Conservation (phyloP, 495 filamentous ascomycete genomes). For the Penicillium canariense region DNA sequence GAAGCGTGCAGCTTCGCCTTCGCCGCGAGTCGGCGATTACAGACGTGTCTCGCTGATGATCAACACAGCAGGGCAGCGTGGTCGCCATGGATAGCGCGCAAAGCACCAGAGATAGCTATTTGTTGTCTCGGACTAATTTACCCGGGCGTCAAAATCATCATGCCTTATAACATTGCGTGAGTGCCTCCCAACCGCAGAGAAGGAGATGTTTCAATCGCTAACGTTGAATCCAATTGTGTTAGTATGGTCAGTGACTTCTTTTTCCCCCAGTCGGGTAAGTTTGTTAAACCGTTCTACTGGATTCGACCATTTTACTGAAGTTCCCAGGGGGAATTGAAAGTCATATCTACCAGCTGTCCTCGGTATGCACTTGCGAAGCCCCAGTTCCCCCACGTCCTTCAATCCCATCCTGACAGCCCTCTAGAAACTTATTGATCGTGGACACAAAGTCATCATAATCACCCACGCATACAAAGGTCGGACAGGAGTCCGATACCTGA, state of each 20-base stretch:
- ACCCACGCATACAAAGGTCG: constrained; percentile 94
- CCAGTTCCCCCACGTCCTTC: not conserved
- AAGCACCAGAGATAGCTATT: not conserved
- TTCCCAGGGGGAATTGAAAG: constrained; percentile 79
- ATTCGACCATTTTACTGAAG: constrained; percentile 10
- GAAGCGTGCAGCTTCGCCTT: not conserved
- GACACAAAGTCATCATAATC: constrained; percentile 97
- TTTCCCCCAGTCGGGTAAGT: constrained; percentile 84
- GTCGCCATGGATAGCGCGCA: constrained; percentile 22
- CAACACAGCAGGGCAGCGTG: not conserved
- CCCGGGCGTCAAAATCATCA: constrained; percentile 30
- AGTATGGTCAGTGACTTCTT: constrained; percentile 99
- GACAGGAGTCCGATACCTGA: constrained; percentile 92
- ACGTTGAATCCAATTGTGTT: constrained; percentile 2
- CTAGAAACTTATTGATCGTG: constrained; percentile 88
- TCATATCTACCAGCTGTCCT: constrained; percentile 96
- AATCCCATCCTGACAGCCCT: constrained; percentile 14
- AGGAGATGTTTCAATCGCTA: not conserved
- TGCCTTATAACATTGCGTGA: constrained; percentile 75
- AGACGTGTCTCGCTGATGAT: not conserved
- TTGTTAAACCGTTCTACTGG: not conserved
- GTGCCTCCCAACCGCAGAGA: constrained; percentile 21
- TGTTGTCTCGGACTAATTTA: constrained; percentile 1
- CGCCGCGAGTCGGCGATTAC: not conserved
- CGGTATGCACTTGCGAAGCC: constrained; percentile 34